A percentile compares a stretch with the other conserved stretches of the same genome.
Conservation (phyloP, 768 basidiomycete genomes). For the Austroboletus eburneus region DNA sequence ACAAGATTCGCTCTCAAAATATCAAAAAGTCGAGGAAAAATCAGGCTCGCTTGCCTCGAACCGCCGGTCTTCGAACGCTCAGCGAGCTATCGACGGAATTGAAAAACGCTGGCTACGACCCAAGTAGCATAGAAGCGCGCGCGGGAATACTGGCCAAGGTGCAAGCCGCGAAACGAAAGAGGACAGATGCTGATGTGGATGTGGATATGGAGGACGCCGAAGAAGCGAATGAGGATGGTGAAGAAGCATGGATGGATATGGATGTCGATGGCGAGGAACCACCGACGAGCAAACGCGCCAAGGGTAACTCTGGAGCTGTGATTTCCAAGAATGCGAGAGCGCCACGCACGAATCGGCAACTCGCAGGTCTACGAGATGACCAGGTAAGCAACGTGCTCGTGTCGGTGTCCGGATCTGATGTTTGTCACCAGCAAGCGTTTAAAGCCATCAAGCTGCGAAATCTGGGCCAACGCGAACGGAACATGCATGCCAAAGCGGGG, state of each 20-base stretch:
- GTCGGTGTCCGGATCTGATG: not conserved
- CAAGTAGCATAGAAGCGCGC: constrained; percentile 83
- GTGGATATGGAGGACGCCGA: constrained; percentile 55
- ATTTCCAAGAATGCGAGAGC: constrained; percentile 46
- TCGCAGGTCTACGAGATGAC: constrained; percentile 76
- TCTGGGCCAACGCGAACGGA: constrained; percentile 81
- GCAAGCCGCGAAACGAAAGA: constrained; percentile 59
- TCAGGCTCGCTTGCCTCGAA: constrained; percentile 72
- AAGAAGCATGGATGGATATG: constrained; percentile 52
- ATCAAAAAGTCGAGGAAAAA: constrained; percentile 89
- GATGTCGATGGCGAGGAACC: constrained; percentile 47
- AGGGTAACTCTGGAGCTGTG: constrained; percentile 57
- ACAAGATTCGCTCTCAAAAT: constrained; percentile 69
- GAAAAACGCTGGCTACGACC: constrained; percentile 86
- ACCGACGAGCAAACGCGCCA: constrained; percentile 56
- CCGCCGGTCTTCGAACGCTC: constrained; percentile 59
- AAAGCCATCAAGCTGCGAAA: constrained; percentile 81
- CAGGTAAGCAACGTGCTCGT: constrained; percentile 36
- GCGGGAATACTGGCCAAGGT: constrained; percentile 78
- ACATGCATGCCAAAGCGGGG: constrained; percentile 85
- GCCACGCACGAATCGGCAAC: constrained; percentile 68
- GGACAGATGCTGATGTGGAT: constrained; percentile 48
- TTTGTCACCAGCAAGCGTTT: constrained; percentile 59
- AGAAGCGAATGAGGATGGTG: constrained; percentile 35
- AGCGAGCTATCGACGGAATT: constrained; percentile 75